These are phyloP conservation scores for Pseudonitzschia multiseries DNA, from an alignment of 108 stramenopile genomes.

Conservation along the genomic window DNA sequence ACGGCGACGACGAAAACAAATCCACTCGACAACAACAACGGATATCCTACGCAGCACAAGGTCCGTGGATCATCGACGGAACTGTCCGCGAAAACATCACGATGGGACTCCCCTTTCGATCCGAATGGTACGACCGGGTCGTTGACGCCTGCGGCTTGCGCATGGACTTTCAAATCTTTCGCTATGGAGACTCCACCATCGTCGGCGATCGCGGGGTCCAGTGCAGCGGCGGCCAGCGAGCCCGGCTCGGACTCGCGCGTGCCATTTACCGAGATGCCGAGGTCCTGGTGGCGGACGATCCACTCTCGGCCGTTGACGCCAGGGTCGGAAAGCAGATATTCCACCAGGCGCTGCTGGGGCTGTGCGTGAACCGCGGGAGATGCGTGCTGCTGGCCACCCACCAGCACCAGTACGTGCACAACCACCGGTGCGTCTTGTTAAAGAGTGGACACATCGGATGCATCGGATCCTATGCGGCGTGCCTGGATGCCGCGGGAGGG, in stretches of 20 bases:
- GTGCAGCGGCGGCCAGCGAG: constrained; percentile 91
- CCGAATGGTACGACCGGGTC: constrained; percentile 63
- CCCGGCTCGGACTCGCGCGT: constrained; percentile 81
- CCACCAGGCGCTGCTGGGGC: constrained; percentile 69
- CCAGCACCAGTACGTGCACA: constrained; percentile 87
- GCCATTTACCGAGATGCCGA: constrained; percentile 67
- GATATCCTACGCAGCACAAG: constrained; percentile 86
- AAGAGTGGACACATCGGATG: constrained; percentile 56
- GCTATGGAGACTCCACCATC: constrained; percentile 79
- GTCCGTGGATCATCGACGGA: constrained; percentile 91
- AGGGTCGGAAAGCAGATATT: constrained; percentile 82
- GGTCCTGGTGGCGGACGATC: constrained; percentile 88
- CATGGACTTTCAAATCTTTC: constrained; percentile 67
- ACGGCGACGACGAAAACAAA: not conserved
- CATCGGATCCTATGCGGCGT: constrained; percentile 68
- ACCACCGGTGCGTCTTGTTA: constrained; percentile 76
- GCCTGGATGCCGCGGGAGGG: constrained; percentile 59
- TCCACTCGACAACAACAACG: constrained; percentile 13
- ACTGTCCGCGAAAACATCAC: constrained; percentile 87
- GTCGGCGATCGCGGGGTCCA: constrained; percentile 94
- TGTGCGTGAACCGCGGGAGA: constrained; percentile 53
- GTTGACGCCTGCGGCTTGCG: constrained; percentile 76
- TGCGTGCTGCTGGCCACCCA: constrained; percentile 90
- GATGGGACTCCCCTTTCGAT: constrained; percentile 56
- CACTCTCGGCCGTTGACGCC: constrained; percentile 93